Evolutionary conservation across 345 rosid species (phyloP).

Genomic region (Camelina sativa): DNA sequence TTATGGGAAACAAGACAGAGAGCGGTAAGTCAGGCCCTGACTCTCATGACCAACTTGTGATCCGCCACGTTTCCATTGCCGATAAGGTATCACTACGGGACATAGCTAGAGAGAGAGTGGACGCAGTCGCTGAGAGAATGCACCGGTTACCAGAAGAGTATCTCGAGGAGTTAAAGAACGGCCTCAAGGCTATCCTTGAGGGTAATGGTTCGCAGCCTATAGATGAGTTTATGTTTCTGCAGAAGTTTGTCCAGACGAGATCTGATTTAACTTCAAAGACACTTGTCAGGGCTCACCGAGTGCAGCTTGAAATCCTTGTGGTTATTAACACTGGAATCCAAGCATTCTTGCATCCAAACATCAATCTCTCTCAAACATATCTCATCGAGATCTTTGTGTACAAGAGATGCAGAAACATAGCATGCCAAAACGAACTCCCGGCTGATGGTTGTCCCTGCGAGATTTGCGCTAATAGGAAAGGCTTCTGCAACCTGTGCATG

Average conservation of each 20-base stretch:
- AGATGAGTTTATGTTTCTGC: constrained; percentile 78
- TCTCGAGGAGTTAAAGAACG: constrained; percentile 79
- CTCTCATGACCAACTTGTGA: constrained; percentile 68
- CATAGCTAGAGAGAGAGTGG: constrained; percentile 89
- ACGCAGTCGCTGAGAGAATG: constrained; percentile 78
- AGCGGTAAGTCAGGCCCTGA: constrained; percentile 72
- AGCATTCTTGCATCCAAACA: constrained; percentile 85
- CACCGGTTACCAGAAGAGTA: constrained; percentile 70
- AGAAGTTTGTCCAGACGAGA: constrained; percentile 79
- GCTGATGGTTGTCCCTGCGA: constrained; percentile 93
- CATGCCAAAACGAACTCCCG: constrained; percentile 86
- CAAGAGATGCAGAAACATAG: constrained; percentile 93
- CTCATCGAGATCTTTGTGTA: constrained; percentile 85
- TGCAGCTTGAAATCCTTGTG: constrained; percentile 89
- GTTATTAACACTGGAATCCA: constrained; percentile 89
- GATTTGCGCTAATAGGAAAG: constrained; percentile 75
- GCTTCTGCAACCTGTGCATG: constrained; percentile 98
- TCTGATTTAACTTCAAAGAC: constrained; percentile 83
- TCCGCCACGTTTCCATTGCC: constrained; percentile 62
- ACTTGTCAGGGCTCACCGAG: constrained; percentile 75
- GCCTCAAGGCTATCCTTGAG: constrained; percentile 76
- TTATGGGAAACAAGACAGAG: constrained; percentile 64
- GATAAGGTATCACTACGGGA: constrained; percentile 84
- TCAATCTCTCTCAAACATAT: constrained; percentile 82
- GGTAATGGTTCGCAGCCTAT: constrained; percentile 82